A percentile compares a stretch with the other conserved stretches of the same genome.
These are phyloP conservation scores for Malus fusca DNA, from an alignment of 306 rosid genomes.

Conservation along the genomic window DNA sequence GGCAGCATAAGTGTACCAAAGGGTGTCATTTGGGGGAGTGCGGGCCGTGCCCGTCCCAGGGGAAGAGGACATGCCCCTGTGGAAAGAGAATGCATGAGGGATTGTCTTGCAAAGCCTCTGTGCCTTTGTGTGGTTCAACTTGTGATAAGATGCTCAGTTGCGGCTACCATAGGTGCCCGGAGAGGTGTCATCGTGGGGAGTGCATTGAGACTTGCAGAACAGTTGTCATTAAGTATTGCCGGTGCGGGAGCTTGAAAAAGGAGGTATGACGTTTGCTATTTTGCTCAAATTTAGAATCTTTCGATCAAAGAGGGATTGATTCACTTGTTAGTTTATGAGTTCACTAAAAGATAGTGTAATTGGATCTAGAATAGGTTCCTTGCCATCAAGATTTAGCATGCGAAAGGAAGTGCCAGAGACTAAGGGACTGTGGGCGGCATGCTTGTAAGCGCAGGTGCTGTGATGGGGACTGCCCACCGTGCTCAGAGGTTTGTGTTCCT, in stretches of 20 bases:
- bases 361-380: conserved; percentile 77
- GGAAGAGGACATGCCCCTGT: conserved; percentile 87
- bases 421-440: conserved; percentile 85
- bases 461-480: conserved; percentile 88
- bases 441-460: conserved; percentile 94
- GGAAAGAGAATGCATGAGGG: conserved; percentile 71
- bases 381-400: conserved; percentile 88
- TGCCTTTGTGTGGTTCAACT: conserved; percentile 74
- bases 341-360: conserved; percentile 25
- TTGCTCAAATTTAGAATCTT: conserved; percentile 6
- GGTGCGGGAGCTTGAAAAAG: conserved; percentile 87
- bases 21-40: conserved; percentile 82
- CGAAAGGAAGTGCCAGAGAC: conserved; percentile 80
- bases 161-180: conserved; percentile 74
- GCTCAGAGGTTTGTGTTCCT: conserved; percentile 64
- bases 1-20: conserved; percentile 60
- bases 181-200: conserved; percentile 81
- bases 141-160: conserved; percentile 69
- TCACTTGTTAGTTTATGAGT: conserved; percentile 3
- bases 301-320: background rate
- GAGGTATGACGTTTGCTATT: conserved; percentile 41
- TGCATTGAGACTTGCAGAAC: conserved; percentile 69
- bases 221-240: conserved; percentile 69
- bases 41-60: conserved; percentile 72
- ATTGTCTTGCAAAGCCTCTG: conserved; percentile 63